phyloP scores from a whole-genome alignment of 768 basidiomycete genomes.

The Lactarius pseudohatsudake region DNA sequence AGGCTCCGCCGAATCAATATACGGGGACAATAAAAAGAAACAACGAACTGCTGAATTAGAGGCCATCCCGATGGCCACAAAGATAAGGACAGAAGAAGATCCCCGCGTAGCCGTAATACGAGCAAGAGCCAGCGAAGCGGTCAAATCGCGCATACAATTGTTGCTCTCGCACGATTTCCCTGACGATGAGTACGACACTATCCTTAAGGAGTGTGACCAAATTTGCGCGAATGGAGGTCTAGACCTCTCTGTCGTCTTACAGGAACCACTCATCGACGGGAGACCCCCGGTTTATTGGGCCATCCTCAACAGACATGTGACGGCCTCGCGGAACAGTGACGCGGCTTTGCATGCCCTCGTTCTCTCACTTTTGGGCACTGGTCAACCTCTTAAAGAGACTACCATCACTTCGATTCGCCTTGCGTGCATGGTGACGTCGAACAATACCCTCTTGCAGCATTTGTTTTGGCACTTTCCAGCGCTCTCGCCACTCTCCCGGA shows the following conservation, averaged over 20 bases:
- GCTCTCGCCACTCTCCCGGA: constrained; percentile 51
- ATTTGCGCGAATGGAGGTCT: constrained; percentile 53
- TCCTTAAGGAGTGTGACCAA: constrained; percentile 60
- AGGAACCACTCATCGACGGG: constrained; percentile 60
- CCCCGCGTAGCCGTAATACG: neutral
- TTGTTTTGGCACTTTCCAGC: constrained; percentile 49
- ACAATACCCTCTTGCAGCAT: constrained; percentile 60
- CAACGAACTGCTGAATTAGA: neutral
- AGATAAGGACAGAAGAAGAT: neutral
- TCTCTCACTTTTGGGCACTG: constrained; percentile 48
- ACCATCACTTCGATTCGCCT: constrained; percentile 51
- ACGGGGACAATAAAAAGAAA: neutral
- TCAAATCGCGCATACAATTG: constrained; percentile 15
- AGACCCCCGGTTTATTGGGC: constrained; percentile 75
- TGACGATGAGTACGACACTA: constrained; percentile 34
- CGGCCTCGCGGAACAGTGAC: constrained; percentile 13
- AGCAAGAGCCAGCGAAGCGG: constrained; percentile 2
- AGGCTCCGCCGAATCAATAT: neutral
- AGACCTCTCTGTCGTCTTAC: constrained; percentile 54
- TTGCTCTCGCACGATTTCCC: constrained; percentile 41
- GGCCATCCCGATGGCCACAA: neutral
- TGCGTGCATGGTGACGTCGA: constrained; percentile 63
- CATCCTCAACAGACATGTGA: constrained; percentile 51
- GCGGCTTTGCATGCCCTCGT: constrained; percentile 37
- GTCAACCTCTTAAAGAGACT: constrained; percentile 40